Conservation (phyloP, 1,139 yeast species). For the Kurtzmaniella quercitrusa region DNA sequence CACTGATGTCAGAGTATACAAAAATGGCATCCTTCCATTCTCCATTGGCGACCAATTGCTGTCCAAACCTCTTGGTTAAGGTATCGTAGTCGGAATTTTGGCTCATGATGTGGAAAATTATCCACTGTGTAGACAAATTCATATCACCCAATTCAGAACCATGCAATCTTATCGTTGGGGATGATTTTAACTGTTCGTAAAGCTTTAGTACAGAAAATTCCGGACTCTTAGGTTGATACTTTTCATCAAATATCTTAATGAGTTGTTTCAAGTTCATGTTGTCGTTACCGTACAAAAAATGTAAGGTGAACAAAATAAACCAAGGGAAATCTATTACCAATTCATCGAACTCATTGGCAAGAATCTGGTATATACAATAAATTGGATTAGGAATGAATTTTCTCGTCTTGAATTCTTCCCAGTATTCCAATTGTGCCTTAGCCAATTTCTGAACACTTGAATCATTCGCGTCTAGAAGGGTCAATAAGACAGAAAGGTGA, state of each 20-base stretch:
- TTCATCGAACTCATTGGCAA: slow-evolving; percentile 52
- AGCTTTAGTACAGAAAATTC: slow-evolving; percentile 22
- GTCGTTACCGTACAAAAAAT: slow-evolving; percentile 56
- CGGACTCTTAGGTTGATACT: slow-evolving; percentile 5
- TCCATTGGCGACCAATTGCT: slow-evolving; percentile 45
- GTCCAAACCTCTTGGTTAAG: slow-evolving; percentile 47
- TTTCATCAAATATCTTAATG: slow-evolving; percentile 17
- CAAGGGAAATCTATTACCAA: slow-evolving; percentile 55
- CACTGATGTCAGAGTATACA: slow-evolving; percentile 49
- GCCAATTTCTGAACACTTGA: slow-evolving; percentile 54
- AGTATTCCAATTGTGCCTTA: slow-evolving; percentile 54
- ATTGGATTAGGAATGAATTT: slow-evolving; percentile 49
- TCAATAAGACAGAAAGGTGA: slow-evolving; percentile 68
- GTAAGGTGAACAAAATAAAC: slow-evolving; percentile 57
- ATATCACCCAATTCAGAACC: background rate
- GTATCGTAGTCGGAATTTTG: slow-evolving; percentile 27
- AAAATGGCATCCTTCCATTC: slow-evolving; percentile 59
- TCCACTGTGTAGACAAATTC: background rate
- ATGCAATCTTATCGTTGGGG: slow-evolving; percentile 3
- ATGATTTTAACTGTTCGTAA: slow-evolving; percentile 9
- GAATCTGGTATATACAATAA: slow-evolving; percentile 56
- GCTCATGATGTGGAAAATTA: background rate
- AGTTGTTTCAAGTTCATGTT: slow-evolving; percentile 41
- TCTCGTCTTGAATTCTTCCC: slow-evolving; percentile 47
- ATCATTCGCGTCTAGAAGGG: slow-evolving; percentile 69